phyloP scores from a whole-genome alignment of 2,329 filamentous ascomycete species.

The Pochonia chlamydosporia region DNA sequence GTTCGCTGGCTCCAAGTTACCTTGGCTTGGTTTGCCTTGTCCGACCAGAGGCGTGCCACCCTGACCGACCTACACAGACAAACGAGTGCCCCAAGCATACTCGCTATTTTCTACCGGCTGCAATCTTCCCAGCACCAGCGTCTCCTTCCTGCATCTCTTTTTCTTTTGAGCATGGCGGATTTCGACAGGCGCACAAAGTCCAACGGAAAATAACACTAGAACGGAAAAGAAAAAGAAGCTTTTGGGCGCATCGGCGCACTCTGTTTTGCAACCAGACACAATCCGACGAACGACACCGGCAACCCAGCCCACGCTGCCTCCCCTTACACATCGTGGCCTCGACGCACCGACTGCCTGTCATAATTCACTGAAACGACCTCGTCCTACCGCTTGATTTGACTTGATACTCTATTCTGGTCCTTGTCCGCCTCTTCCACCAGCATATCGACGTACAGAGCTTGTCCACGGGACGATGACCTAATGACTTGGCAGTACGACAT shows the following conservation, averaged over 20 bases:
- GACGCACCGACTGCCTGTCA: too few relatives aligned
- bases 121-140: too few relatives aligned
- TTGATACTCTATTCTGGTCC: too few relatives aligned
- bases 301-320: background rate
- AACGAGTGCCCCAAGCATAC: background rate
- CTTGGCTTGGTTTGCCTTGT: too few relatives aligned
- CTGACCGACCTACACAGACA: background rate
- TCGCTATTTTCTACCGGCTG: background rate
- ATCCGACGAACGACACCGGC: background rate
- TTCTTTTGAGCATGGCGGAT: background rate
- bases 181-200: background rate
- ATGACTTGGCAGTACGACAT: too few relatives aligned
- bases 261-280: background rate
- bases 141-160: background rate
- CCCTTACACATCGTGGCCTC: background rate
- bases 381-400: too few relatives aligned
- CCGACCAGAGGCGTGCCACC: background rate
- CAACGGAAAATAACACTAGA: background rate
- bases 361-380: too few relatives aligned
- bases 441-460: background rate
- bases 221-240: background rate
- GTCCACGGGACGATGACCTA: conserved; percentile 9
- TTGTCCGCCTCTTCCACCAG: background rate
- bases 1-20: background rate
- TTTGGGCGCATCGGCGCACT: background rate